Evolutionary conservation across 2,329 filamentous ascomycete species (phyloP).

Genomic region (Paecilomyces dactylethromorphus): DNA sequence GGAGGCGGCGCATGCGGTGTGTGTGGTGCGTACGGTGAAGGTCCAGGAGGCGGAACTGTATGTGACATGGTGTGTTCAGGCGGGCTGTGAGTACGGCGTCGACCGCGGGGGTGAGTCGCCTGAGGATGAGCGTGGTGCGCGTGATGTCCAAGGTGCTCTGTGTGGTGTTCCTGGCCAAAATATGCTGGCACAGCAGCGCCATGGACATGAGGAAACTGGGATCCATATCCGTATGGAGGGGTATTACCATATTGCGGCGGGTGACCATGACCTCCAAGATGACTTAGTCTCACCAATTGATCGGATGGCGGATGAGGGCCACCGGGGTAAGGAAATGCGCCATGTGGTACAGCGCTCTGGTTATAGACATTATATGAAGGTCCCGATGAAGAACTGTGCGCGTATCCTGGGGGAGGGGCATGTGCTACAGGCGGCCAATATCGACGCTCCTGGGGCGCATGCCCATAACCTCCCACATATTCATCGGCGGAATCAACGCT

Average conservation of each 20-base stretch:
- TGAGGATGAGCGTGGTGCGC: constrained; percentile 14
- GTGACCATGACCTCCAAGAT: constrained; percentile 16
- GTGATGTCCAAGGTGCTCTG: constrained; percentile 18
- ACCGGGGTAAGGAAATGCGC: constrained; percentile 18
- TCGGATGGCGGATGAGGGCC: constrained; percentile 22
- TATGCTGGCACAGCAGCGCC: constrained; percentile 18
- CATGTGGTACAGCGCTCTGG: constrained; percentile 18
- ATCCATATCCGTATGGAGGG: constrained; percentile 21
- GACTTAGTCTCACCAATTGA: constrained; percentile 25
- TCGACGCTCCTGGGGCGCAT: constrained; percentile 24
- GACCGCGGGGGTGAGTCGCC: constrained; percentile 13
- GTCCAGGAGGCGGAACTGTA: constrained; percentile 17
- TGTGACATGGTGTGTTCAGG: constrained; percentile 24
- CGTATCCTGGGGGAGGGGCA: constrained; percentile 25
- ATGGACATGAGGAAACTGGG: constrained; percentile 20
- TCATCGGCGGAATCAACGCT: constrained; percentile 61
- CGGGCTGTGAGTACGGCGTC: constrained; percentile 24
- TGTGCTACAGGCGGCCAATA: constrained; percentile 25
- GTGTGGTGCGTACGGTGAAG: constrained; percentile 18
- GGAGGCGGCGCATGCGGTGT: constrained; percentile 23
- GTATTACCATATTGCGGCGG: constrained; percentile 17
- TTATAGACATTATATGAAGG: constrained; percentile 31
- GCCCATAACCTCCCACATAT: constrained; percentile 45
- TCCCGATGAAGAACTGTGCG: constrained; percentile 34
- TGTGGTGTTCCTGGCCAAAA: constrained; percentile 21